Conservation (phyloP, 2,329 filamentous ascomycete species). For the Ceratocystis ficicola region DNA sequence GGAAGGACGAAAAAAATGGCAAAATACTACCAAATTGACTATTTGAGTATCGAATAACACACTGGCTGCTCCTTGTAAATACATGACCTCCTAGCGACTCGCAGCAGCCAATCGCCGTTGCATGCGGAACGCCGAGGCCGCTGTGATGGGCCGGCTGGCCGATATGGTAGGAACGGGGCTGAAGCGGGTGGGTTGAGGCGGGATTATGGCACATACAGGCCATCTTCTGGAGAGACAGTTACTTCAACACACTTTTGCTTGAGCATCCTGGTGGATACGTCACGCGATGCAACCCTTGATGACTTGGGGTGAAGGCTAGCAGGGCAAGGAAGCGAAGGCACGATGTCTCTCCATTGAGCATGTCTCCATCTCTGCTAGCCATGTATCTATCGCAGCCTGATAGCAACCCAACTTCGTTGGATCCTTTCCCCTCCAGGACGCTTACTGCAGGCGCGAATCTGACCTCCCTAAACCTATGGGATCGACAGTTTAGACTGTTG, state of each 20-base stretch:
- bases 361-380: too few relatives aligned
- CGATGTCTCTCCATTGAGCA: too few relatives aligned
- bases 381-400: too few relatives aligned
- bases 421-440: too few relatives aligned
- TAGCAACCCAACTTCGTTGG: too few relatives aligned
- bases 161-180: not conserved
- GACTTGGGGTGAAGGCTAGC: not conserved
- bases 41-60: not conserved
- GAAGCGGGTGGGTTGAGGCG: not conserved
- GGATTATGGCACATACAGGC: not conserved
- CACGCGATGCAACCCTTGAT: not conserved
- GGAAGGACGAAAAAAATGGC: not conserved
- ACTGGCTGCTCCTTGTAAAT: not conserved
- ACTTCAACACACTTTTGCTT: too few relatives aligned
- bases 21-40: not conserved
- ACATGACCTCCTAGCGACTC: not conserved
- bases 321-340: too few relatives aligned
- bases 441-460: too few relatives aligned
- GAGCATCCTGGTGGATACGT: not conserved
- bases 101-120: not conserved
- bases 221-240: not conserved
- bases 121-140: not conserved
- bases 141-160: not conserved
- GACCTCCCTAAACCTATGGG: too few relatives aligned
- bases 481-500: too few relatives aligned